These are phyloP conservation scores for Omphalea diandra DNA, from an alignment of 441 rosid species.

Conservation along the genomic window DNA sequence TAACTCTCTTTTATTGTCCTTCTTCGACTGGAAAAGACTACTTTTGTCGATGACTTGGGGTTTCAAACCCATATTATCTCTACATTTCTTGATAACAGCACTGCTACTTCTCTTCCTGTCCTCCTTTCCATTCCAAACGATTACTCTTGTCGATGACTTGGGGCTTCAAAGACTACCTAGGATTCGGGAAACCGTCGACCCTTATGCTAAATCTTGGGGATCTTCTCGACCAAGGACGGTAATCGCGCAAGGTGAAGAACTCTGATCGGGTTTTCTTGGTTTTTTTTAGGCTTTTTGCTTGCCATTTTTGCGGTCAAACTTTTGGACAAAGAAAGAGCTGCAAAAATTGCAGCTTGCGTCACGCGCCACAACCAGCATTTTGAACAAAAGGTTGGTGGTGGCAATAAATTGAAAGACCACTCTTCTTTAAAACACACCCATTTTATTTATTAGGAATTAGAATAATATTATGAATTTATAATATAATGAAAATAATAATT, in stretches of 20 bases:
- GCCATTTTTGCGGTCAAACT: background rate
- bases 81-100: background rate
- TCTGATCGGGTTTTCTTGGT: conserved; percentile 9
- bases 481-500: no score
- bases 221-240: conserved; percentile 23
- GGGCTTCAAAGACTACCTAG: conserved; percentile 41
- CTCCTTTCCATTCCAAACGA: background rate
- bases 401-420: no score
- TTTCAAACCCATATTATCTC: background rate
- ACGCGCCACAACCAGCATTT: no score
- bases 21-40: background rate
- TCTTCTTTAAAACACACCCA: no score
- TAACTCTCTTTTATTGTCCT: conserved; percentile 36
- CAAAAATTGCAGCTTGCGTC: no score
- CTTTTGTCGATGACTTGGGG: conserved; percentile 5
- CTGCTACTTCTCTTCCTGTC: background rate
- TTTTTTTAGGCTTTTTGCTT: background rate
- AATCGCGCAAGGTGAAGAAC: conserved; percentile 5
- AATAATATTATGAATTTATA: no score
- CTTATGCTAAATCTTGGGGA: conserved; percentile 24
- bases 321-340: no score
- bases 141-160: no score
- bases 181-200: conserved; percentile 14
- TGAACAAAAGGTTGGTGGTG: no score
- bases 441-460: no score